phyloP scores from a whole-genome alignment of 2,329 filamentous ascomycete species.

The Fusarium clavum region DNA sequence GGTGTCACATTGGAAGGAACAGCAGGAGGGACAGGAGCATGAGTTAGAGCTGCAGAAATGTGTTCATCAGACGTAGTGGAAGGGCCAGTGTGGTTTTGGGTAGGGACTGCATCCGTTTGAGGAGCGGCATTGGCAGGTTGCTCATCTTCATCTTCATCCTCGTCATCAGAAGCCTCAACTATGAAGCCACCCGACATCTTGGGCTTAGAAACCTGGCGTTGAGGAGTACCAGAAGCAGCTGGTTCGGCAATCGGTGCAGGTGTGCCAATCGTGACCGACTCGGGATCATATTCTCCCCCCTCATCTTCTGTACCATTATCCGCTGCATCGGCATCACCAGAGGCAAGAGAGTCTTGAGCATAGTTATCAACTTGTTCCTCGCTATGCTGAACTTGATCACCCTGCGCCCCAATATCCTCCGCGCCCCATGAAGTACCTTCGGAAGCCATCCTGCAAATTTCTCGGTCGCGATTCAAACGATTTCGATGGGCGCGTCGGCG shows the following conservation, averaged over 20 bases:
- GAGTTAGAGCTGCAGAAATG: slow-evolving; percentile 30
- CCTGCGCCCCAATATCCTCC: slow-evolving; percentile 66
- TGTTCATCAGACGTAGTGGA: slow-evolving; percentile 41
- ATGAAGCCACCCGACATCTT: slow-evolving; percentile 71
- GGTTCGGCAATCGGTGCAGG: slow-evolving; percentile 53
- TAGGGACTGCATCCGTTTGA: slow-evolving; percentile 21
- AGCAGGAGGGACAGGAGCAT: slow-evolving; percentile 31
- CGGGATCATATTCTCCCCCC: slow-evolving; percentile 68
- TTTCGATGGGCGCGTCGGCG: slow-evolving; percentile 25
- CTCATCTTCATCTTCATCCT: slow-evolving; percentile 64
- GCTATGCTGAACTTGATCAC: slow-evolving; percentile 67
- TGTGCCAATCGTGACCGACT: slow-evolving; percentile 62
- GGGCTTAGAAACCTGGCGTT: slow-evolving; percentile 60
- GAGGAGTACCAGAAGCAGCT: slow-evolving; percentile 45
- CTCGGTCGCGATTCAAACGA: slow-evolving; percentile 24
- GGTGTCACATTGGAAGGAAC: slow-evolving; percentile 50
- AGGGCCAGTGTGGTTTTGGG: slow-evolving; percentile 28
- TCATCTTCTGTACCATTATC: slow-evolving; percentile 65
- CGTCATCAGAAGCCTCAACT: slow-evolving; percentile 70
- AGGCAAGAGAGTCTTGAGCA: slow-evolving; percentile 59
- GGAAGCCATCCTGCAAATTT: slow-evolving; percentile 51
- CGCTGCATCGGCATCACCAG: slow-evolving; percentile 63
- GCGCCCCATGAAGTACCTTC: slow-evolving; percentile 63
- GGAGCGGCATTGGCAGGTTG: slow-evolving; percentile 44
- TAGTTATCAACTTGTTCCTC: slow-evolving; percentile 65